Evolutionary conservation across 2,329 filamentous ascomycete species (phyloP), one percentile per base, ranked within the genome.

Genomic region (Aspergillus fischeri): DNA sequence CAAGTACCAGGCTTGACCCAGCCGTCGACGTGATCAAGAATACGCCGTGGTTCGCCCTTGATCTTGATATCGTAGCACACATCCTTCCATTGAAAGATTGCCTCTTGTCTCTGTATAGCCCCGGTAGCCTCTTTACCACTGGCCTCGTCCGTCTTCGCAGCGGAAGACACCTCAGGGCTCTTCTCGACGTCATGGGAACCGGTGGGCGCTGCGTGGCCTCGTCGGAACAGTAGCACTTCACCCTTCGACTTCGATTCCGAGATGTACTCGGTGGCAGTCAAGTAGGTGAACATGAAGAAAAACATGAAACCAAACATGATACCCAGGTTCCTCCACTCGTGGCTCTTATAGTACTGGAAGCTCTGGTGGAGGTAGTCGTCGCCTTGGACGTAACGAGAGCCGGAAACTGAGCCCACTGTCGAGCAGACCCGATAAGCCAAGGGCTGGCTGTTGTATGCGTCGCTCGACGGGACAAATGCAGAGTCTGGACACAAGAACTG

Each of bases 1-100:
- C 96, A 74, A 17, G 91, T 96, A 58, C 92, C 92, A 3, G 92
- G 92, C 75, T 95, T 94, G 58, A 97, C 91, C 90, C 91, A 97
- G 38, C 92, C 92, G 68, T 95, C 89, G 11, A 96, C 90, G 60
- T 94, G 80, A 66, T 96, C 87, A 58, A 97, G 78, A 66, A 97
- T 89, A 47, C 88, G 85, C 17, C 91, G 84, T 1, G 81, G 77
- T 66, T 93, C 85, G 14, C 80, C 80, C 78, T 95, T 95, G 76
- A 96, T 92, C 66, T 85, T 85, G 70, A 91, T 88, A 58, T 91
- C 87, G 66, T 90, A 96, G 76, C 88, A 92, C 1, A 96, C 87
- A 65, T 93, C 82, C 62, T 87, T 83, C 92, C 91, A 96, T 68
- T 91, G 89, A 80, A 95, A 95, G 59, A 92, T 85, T 24, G 89